A percentile compares a stretch with the other conserved stretches of the same genome.
phyloP scores from a whole-genome alignment of 352 stramenopile species.

The Pseudoperonospora humuli region DNA sequence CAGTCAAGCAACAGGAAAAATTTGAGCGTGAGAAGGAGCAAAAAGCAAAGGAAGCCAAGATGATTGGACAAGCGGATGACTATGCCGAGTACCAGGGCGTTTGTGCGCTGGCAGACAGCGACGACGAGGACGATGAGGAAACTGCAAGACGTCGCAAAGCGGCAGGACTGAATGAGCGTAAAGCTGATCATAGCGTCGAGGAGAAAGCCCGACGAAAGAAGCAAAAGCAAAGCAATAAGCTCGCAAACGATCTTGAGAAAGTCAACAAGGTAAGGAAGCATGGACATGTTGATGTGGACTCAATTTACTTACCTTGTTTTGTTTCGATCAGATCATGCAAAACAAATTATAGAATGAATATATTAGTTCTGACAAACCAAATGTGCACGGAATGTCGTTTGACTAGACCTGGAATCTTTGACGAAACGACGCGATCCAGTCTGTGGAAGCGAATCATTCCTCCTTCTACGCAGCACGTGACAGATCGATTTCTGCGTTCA shows the following conservation, averaged over 20 bases:
- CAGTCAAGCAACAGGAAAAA: conserved; percentile 35
- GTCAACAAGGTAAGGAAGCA: conserved; percentile 50
- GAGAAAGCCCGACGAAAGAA: conserved; percentile 44
- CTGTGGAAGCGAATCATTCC: too few relatives aligned
- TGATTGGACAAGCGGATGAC: conserved; percentile 30
- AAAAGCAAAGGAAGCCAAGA: conserved; percentile 33
- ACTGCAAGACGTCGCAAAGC: conserved; percentile 24
- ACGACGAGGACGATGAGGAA: conserved; percentile 49
- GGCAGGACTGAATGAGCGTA: conserved; percentile 20
- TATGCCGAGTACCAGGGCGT: conserved; percentile 56
- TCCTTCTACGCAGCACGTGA: too few relatives aligned
- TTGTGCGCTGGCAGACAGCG: conserved; percentile 37
- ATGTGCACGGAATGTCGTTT: too few relatives aligned
- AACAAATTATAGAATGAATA: conserved; percentile 12
- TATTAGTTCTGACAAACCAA: not conserved
- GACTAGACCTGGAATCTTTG: too few relatives aligned
- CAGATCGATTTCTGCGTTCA: too few relatives aligned
- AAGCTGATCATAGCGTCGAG: conserved; percentile 13
- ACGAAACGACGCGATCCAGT: too few relatives aligned
- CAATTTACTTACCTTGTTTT: not conserved
- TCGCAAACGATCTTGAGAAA: conserved; percentile 63
- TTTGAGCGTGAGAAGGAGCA: conserved; percentile 32
- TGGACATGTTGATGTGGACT: conserved; percentile 1
- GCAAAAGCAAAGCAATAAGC: conserved; percentile 59
- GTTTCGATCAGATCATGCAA: conserved; percentile 26